These are phyloP conservation scores for Amauroascus niger DNA, from an alignment of 2,329 filamentous ascomycete species.

Conservation along the genomic window DNA sequence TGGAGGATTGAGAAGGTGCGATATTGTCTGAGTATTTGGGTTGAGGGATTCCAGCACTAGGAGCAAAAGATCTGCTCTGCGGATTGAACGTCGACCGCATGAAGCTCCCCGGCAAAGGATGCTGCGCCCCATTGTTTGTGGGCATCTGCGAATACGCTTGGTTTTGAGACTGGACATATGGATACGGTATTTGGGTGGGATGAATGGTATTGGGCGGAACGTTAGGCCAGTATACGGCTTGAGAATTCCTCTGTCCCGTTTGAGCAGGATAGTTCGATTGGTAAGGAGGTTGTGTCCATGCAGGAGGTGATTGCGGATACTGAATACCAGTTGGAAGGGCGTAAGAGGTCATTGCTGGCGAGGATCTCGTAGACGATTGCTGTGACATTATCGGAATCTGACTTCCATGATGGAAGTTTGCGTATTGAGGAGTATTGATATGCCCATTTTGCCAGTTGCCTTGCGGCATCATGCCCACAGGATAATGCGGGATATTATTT, in stretches of 20 bases:
- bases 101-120: constrained; percentile 75
- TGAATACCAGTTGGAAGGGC: constrained; percentile 26
- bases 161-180: constrained; percentile 67
- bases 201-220: constrained; percentile 30
- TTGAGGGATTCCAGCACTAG: constrained; percentile 40
- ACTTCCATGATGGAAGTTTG: constrained; percentile 32
- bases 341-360: constrained; percentile 32
- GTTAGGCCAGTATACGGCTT: constrained; percentile 31
- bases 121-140: constrained; percentile 63
- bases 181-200: constrained; percentile 49
- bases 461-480: constrained; percentile 28
- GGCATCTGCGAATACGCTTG: constrained; percentile 50
- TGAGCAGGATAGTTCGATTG: constrained; percentile 18
- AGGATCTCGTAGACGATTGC: constrained; percentile 31
- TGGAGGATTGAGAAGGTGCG: constrained; percentile 14
- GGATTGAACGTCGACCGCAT: constrained; percentile 85
- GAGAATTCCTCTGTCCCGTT: constrained; percentile 23
- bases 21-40: constrained; percentile 29
- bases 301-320: constrained; percentile 25
- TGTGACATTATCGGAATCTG: constrained; percentile 32
- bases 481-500: constrained; percentile 26
- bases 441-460: constrained; percentile 30
- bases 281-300: constrained; percentile 30
- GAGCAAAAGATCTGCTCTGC: constrained; percentile 85
- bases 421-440: constrained; percentile 26